Evolutionary conservation across 1,139 yeast species (phyloP).

Genomic region (Scheffersomyces titani): DNA sequence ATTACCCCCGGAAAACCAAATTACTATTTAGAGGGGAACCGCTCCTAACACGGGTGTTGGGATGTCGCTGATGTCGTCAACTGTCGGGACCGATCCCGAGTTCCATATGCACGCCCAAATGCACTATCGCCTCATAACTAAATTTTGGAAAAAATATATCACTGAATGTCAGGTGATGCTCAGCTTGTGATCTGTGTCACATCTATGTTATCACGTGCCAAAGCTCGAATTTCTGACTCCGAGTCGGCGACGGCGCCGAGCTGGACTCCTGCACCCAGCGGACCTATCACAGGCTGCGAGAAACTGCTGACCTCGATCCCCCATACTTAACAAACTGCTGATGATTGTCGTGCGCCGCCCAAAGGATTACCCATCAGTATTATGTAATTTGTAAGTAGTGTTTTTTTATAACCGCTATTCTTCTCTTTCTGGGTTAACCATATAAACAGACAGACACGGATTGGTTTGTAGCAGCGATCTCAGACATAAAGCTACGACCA

Average conservation of each 20-base stretch:
- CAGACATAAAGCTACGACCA: too few relatives aligned
- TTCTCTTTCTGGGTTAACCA: background rate
- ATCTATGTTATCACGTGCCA: background rate
- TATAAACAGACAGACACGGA: background rate
- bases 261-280: background rate
- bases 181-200: background rate
- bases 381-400: background rate
- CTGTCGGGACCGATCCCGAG: background rate
- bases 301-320: background rate
- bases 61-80: background rate
- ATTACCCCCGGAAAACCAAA: background rate
- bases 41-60: background rate
- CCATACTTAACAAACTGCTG: background rate
- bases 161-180: background rate
- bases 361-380: background rate
- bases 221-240: background rate
- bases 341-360: background rate
- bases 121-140: too few relatives aligned
- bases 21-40: background rate
- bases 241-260: background rate
- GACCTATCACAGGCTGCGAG: background rate
- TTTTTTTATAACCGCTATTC: background rate
- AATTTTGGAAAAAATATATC: too few relatives aligned
- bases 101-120: background rate
- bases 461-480: too few relatives aligned